A percentile compares a stretch with the other conserved stretches of the same genome.
Evolutionary conservation across 2,329 filamentous ascomycete species (phyloP).

Genomic region (Drechmeria coniospora): DNA sequence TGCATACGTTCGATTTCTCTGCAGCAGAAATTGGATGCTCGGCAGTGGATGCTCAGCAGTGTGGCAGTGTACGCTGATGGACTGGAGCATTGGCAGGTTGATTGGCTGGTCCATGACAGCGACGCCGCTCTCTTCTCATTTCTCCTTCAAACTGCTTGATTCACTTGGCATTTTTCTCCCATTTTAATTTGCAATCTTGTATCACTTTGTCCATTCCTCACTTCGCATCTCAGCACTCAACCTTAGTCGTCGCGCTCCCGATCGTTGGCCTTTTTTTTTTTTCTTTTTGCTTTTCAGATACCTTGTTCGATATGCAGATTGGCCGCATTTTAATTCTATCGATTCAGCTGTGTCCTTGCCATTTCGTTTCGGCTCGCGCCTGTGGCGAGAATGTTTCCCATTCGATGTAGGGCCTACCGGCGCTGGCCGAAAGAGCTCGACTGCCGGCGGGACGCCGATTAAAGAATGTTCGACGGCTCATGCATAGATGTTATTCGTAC

Average conservation of each 20-base stretch:
- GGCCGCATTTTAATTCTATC: slow-evolving; percentile 2
- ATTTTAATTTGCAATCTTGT: slow-evolving; percentile 23
- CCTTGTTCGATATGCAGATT: slow-evolving; percentile 43
- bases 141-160: slow-evolving; percentile 24
- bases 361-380: slow-evolving; percentile 1
- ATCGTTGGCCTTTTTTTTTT: slow-evolving; percentile 2
- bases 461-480: too few relatives aligned
- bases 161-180: slow-evolving; percentile 22
- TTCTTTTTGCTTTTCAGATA: slow-evolving; percentile 28
- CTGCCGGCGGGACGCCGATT: too few relatives aligned
- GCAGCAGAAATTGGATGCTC: slow-evolving; percentile 15
- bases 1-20: slow-evolving; percentile 11
- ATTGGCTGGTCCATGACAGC: slow-evolving; percentile 37
- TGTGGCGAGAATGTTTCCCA: neutral
- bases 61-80: slow-evolving; percentile 26
- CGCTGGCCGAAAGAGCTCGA: too few relatives aligned
- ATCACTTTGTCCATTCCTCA: too few relatives aligned
- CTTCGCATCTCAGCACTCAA: too few relatives aligned
- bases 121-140: slow-evolving; percentile 16
- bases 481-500: too few relatives aligned
- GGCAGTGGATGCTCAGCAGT: slow-evolving; percentile 15
- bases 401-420: too few relatives aligned
- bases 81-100: slow-evolving; percentile 22
- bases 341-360: neutral
- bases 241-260: too few relatives aligned